Base-by-base conservation (phyloP, 345 rosid genomes). In the Sapria himalayana region DNA sequence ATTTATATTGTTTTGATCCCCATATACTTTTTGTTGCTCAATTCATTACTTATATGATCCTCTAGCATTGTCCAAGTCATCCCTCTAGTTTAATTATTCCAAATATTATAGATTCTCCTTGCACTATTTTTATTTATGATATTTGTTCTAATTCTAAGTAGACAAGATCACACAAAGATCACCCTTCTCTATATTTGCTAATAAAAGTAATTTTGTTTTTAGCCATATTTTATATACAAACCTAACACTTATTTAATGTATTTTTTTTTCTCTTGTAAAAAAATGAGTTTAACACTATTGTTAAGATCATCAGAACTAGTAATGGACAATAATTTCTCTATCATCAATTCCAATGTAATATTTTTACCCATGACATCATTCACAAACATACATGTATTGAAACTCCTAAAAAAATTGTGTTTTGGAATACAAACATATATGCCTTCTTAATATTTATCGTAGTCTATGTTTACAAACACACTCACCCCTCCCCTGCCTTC, bases 341-440 rank as follows among this genome's bases (percentile, higher is more conserved):
- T 25, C 31, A 25, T 25, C 31, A 39, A 4, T 11, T 39, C 12
- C 24, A 9, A 7, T 4, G 0, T 10, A 22, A 10, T 41, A 12
- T 7, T 41, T 9, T 4, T n/a, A 14, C n/a, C n/a, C 14, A 41
- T 1, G 2, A 20, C 29, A 41, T 41, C 6, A 14, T 41, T 9
- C 31, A 41, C 14, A 3, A 41, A 22, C 25, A 4, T n/a, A 3
- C 15, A 2, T 41, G 45, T 41, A 31, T 22, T 5, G n/a, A 41
- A 8, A 21, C 45, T 12, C 45, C 45, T 10, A 41, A 41, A 27
- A 41, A 41, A 41, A 41, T 22, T 5, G 27, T 11, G 13, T 15
- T 5, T 27, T 11, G 2, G 29, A 41, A 9, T 1, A 19, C 7
- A 42, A 42, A 23, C 33, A 42, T 21, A 9, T 14, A 25, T 13